Evolutionary conservation across 805 yeast species (phyloP).

Genomic region (Wickerhamomyces subpelliculosus): DNA sequence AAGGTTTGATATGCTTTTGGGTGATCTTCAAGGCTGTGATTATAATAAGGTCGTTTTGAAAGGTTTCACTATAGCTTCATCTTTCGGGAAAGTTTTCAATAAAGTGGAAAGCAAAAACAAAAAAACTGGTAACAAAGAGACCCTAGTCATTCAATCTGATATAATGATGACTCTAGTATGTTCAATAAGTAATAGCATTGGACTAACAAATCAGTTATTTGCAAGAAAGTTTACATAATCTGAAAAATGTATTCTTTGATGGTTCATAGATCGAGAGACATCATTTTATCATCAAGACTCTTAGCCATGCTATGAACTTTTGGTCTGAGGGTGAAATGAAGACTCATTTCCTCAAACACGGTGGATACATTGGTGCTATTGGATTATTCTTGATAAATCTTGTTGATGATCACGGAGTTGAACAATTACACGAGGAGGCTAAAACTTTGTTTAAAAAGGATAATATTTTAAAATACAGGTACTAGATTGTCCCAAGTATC

Average conservation of each 20-base stretch:
- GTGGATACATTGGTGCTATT: conserved; percentile 87
- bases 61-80: conserved; percentile 83
- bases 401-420: background rate
- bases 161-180: conserved; percentile 77
- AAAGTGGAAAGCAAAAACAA: conserved; percentile 14
- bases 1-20: conserved; percentile 92
- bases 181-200: conserved; percentile 85
- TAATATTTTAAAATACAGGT: no score
- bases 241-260: conserved; percentile 83
- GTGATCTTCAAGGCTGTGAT: conserved; percentile 89
- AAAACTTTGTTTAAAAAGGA: no score
- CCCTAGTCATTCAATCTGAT: conserved; percentile 33
- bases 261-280: conserved; percentile 93
- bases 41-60: conserved; percentile 88
- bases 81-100: conserved; percentile 93
- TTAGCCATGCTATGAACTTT: conserved; percentile 83
- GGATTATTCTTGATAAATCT: conserved; percentile 56
- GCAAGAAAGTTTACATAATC: conserved; percentile 75
- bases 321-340: conserved; percentile 89
- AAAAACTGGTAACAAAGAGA: background rate
- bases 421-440: no score
- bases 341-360: conserved; percentile 86
- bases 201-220: conserved; percentile 89
- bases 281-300: conserved; percentile 83
- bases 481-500: no score